Evolutionary conservation across 148 eudicot genomes (phyloP).

Genomic region (Rhododendron williamsianum): DNA sequence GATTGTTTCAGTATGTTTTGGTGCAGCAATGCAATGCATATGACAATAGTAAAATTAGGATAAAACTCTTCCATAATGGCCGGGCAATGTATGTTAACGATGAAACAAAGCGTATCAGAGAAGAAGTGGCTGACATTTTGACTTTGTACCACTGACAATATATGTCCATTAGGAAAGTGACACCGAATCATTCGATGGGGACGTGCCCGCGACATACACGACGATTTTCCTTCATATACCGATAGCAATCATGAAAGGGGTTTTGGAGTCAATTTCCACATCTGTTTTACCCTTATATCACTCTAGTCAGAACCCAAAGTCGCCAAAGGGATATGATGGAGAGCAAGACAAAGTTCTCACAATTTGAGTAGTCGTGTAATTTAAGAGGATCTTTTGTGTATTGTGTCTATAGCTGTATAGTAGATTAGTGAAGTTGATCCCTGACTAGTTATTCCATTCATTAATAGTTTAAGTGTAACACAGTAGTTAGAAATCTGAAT

Average conservation of each 20-base stretch:
- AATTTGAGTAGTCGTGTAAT: not conserved
- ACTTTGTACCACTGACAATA: not conserved
- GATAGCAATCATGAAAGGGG: not conserved
- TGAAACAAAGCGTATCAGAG: not conserved
- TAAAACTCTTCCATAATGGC: not conserved
- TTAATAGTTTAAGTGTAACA: not conserved
- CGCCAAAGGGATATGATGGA: not conserved
- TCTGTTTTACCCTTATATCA: not conserved
- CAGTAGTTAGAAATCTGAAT: not conserved
- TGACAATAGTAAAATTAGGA: not conserved
- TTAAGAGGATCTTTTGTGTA: not conserved
- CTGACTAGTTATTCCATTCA: not conserved
- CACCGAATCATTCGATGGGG: not conserved
- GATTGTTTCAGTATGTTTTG: not conserved
- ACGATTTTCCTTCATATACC: not conserved
- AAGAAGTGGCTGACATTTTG: conserved; percentile 13
- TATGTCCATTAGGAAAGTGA: not conserved
- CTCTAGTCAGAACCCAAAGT: not conserved
- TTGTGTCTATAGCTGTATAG: not conserved
- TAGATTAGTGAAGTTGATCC: not conserved
- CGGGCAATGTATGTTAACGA: not conserved
- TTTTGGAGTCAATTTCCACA: not conserved
- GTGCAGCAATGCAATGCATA: not conserved
- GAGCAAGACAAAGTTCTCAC: not conserved
- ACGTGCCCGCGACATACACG: not conserved